phyloP scores from a whole-genome alignment of 1,284 basidiomycete species.

The Neolentinus lepideus region DNA sequence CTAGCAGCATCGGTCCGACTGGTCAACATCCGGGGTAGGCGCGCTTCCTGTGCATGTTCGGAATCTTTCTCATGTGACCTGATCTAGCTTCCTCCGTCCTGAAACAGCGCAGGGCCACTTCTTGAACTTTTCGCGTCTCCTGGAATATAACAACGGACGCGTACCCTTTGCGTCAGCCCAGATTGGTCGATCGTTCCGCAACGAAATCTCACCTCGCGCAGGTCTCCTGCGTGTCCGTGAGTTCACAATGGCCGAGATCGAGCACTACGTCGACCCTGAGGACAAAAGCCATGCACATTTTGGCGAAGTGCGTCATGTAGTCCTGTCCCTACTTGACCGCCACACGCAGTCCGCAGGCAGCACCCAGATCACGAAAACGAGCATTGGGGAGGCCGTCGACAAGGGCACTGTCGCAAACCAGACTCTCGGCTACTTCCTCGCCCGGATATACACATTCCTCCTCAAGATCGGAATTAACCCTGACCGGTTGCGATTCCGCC shows the following conservation, averaged over 20 bases:
- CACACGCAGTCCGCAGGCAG: constrained; percentile 76
- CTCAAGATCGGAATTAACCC: constrained; percentile 91
- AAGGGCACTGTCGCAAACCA: constrained; percentile 90
- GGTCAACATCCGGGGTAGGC: constrained; percentile 90
- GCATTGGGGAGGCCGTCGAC: constrained; percentile 86
- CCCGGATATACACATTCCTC: constrained; percentile 88
- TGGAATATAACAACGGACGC: constrained; percentile 97
- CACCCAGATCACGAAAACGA: constrained; percentile 62
- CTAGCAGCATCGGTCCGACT: constrained; percentile 94
- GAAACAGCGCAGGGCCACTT: constrained; percentile 99
- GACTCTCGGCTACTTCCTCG: constrained; percentile 97
- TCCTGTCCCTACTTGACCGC: constrained; percentile 77
- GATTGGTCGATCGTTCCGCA: constrained; percentile 95
- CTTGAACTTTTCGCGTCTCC: constrained; percentile 94
- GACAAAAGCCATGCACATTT: constrained; percentile 90
- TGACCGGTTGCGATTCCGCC: constrained; percentile 84
- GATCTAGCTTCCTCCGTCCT: constrained; percentile 81
- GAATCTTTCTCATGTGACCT: neutral
- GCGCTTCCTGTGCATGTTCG: neutral
- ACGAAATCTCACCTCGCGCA: constrained; percentile 96
- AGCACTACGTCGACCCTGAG: constrained; percentile 95
- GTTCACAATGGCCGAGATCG: constrained; percentile 99
- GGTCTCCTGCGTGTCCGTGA: constrained; percentile 96
- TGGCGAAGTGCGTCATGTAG: constrained; percentile 71
- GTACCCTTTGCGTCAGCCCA: constrained; percentile 97